These are phyloP conservation scores for Botrytis tulipae DNA, from an alignment of 2,329 filamentous ascomycete species.

Conservation along the genomic window DNA sequence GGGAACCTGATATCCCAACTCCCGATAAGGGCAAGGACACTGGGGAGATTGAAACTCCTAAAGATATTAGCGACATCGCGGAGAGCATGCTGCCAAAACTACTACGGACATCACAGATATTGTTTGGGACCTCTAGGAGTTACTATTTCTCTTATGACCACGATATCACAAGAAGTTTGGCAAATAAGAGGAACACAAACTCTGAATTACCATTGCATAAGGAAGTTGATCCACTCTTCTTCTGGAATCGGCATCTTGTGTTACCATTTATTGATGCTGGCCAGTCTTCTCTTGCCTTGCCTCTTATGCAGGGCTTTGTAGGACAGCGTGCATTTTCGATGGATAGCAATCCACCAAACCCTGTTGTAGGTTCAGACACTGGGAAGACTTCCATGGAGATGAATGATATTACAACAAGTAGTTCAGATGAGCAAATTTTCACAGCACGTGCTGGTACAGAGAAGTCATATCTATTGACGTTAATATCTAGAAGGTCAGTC, in stretches of 20 bases:
- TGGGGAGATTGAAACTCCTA: not conserved
- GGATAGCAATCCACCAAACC: slow-evolving; percentile 52
- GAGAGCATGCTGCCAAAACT: slow-evolving; percentile 72
- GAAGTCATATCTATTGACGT: slow-evolving; percentile 60
- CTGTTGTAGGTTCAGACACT: slow-evolving; percentile 50
- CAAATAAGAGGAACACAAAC: slow-evolving; percentile 43
- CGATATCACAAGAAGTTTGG: slow-evolving; percentile 74
- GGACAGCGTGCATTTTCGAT: slow-evolving; percentile 80
- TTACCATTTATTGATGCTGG: slow-evolving; percentile 72
- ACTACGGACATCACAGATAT: slow-evolving; percentile 75
- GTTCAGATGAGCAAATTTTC: slow-evolving; percentile 23
- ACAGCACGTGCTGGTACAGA: slow-evolving; percentile 24
- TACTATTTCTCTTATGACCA: slow-evolving; percentile 97
- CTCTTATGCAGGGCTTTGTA: slow-evolving; percentile 91
- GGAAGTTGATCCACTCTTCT: slow-evolving; percentile 74
- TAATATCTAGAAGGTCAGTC: slow-evolving; percentile 86
- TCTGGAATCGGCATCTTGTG: slow-evolving; percentile 84
- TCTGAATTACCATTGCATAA: slow-evolving; percentile 63
- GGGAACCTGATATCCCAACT: not conserved
- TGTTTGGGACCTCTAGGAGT: slow-evolving; percentile 77
- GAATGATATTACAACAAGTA: slow-evolving; percentile 40
- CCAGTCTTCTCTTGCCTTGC: slow-evolving; percentile 69
- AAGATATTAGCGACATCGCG: slow-evolving; percentile 25
- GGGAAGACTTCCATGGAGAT: slow-evolving; percentile 45
- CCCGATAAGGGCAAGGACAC: not conserved